Evolutionary conservation across 139 green algal genomes (phyloP), one percentile per base, ranked within the genome.

Genomic region (Diplosphaera chodatii): DNA sequence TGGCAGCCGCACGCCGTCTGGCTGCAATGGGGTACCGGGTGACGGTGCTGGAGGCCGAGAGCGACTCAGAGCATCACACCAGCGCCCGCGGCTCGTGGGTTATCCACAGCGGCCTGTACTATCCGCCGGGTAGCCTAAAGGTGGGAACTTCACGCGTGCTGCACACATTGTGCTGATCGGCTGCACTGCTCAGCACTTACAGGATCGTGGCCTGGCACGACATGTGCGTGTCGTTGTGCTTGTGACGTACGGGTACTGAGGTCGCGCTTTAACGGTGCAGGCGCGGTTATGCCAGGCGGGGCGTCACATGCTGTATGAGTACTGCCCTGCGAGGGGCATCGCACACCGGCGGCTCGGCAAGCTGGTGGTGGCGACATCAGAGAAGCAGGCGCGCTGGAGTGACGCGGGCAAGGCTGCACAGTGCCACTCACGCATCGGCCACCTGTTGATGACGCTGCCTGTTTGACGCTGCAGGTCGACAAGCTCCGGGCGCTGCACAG

Each of bases 91-190:
- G 25, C 32, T 69, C 32, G 16, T 40, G 30, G 30, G 31, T 88
- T 40, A 89, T 88, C 59, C 84, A 86, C 18, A 20, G 18, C 29
- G 92, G 92, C 25, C 76, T 97, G 25, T 96, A 97, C 74, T 97
- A 97, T 83, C 81, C 84, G 0, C 78, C 63, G 15, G 86, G 83
- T 34, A 91, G 78, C 72, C 76, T 96, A 15, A 96, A 96, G 37
- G 37, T 48, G 37, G 8, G 8, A 48, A 48, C 6, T 48, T 10
- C 37, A 48, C 8, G 10, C 37, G 6, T 48, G 6, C 37, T 10
- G 6, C 10, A 6, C 37, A 48, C 10, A 6, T 10, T 10, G 37
- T 48, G 37, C 37, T 48, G n/a, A n/a, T n/a, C n/a, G n/a, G n/a
- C n/a, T n/a, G n/a, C n/a, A n/a, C n/a, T n/a, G n/a, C n/a, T n/a